Conservation (phyloP, 306 rosid species). For the Quillaja saponaria region DNA sequence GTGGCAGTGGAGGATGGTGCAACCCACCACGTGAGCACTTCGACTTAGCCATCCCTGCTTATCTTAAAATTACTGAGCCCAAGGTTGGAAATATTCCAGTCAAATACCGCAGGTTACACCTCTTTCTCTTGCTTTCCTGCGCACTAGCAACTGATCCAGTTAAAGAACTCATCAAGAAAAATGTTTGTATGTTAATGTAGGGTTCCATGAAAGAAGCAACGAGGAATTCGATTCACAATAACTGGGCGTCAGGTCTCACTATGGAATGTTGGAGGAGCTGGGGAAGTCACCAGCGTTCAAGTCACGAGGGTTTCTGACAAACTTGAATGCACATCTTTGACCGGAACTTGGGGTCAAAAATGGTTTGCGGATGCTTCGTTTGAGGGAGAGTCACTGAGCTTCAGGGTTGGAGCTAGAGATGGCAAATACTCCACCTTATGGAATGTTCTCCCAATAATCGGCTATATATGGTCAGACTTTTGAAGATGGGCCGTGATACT, state of each 20-base stretch:
- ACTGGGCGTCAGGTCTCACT: conserved; percentile 62
- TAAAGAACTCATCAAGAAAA: no score
- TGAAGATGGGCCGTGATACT: conserved; percentile 69
- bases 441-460: conserved; percentile 54
- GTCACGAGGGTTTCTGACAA: conserved; percentile 69
- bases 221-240: conserved; percentile 71
- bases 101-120: conserved; percentile 62
- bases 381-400: conserved; percentile 61
- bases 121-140: background rate
- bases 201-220: conserved; percentile 57
- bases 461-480: conserved; percentile 77
- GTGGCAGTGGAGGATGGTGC: conserved; percentile 87
- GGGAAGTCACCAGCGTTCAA: conserved; percentile 47
- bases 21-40: conserved; percentile 74
- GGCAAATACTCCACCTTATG: conserved; percentile 47
- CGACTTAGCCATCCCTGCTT: conserved; percentile 71
- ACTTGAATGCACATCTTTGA: conserved; percentile 58
- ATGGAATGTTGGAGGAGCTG: conserved; percentile 83
- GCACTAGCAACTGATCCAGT: background rate
- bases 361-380: conserved; percentile 64
- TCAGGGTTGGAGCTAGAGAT: conserved; percentile 62
- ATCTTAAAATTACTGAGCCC: conserved; percentile 50
- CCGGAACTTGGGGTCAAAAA: conserved; percentile 73
- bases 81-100: conserved; percentile 63
- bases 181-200: conserved; percentile 31